phyloP scores from a whole-genome alignment of 495 filamentous ascomycete species.

The Hypoxylon rickii region DNA sequence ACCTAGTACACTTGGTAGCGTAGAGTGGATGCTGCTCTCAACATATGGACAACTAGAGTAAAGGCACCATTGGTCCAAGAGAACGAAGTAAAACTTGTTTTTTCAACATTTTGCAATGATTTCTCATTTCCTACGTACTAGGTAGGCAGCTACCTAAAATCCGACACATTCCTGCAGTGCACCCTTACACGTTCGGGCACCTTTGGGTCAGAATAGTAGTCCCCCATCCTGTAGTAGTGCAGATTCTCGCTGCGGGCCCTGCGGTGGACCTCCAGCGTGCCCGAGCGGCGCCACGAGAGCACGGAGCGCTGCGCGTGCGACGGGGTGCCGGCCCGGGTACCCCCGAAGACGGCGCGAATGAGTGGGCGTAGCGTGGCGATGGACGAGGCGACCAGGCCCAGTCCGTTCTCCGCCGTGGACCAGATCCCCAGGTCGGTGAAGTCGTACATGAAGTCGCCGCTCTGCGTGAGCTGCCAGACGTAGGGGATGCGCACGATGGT shows the following conservation, averaged over 20 bases:
- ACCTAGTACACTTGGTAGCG: too few species aligned
- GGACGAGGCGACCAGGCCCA: slow-evolving; percentile 47
- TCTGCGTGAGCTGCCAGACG: slow-evolving; percentile 34
- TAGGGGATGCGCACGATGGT: slow-evolving; percentile 50
- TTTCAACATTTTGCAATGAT: too few species aligned
- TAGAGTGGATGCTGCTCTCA: too few species aligned
- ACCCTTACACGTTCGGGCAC: not conserved
- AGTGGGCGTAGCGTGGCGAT: slow-evolving; percentile 49
- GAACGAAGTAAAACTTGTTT: too few species aligned
- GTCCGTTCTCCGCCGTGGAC: slow-evolving; percentile 45
- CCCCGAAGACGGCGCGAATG: slow-evolving; percentile 12
- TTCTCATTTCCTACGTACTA: not conserved
- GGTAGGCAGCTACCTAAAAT: not conserved
- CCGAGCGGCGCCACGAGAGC: slow-evolving; percentile 16
- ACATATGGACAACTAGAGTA: too few species aligned
- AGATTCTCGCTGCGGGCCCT: not conserved
- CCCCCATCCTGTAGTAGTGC: slow-evolving; percentile 15
- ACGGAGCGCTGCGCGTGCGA: not conserved
- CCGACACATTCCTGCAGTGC: not conserved
- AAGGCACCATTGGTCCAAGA: too few species aligned
- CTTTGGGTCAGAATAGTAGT: not conserved
- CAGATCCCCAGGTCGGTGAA: slow-evolving; percentile 44
- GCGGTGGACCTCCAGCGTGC: not conserved
- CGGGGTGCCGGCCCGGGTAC: not conserved
- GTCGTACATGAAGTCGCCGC: slow-evolving; percentile 43